Evolutionary conservation across 352 stramenopile genomes (phyloP), one percentile per base, ranked within the genome.

Genomic region (Phytopythium boreale): DNA sequence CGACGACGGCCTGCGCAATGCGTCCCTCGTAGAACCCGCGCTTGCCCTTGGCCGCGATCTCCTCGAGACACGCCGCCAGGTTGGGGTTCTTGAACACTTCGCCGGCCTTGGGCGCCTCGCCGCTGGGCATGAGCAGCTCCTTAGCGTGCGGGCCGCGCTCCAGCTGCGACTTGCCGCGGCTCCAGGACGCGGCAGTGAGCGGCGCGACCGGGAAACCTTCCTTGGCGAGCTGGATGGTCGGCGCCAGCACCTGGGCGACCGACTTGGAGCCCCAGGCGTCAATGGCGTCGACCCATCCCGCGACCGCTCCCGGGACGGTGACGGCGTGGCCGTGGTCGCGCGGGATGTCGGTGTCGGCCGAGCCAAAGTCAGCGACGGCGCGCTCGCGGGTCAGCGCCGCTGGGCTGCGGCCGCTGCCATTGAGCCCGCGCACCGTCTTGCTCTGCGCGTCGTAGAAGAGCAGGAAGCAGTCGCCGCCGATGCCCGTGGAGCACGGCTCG

Each of bases 381-480:
- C 75, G 57, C 24, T 97, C 84, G 5, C 97, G 68, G 31, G 83
- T 98, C 20, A 99, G 77, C 44, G 71, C 76, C 17, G 71, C 70
- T 19, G 95, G 84, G 67, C 84, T 94, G 59, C 79, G 79, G 29
- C 97, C 97, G 63, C 88, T 98, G 31, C 96, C 97, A 70, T 99
- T 99, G 52, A 99, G 77, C 2, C 81, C 88, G 17, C 70, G 75
- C 27, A 99, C 94, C 43, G 88, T 72, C 59, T 89, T 89, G 14
- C 70, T 93, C 22, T 74, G 69, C 22, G 88, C 86, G 69, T 98
- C 84, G 69, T 96, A 99, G 76, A 92, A 98, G 34, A 99, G 87
- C 67, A 97, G 76, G 74, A 99, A 99, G 78, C 94, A 98, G 80
- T 99, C 97, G 34, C 92, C 92, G 34, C 77, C 92, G 50, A 93